Base-by-base conservation (phyloP, 257 asterid genomes). In the Oldenlandia corymbosa region DNA sequence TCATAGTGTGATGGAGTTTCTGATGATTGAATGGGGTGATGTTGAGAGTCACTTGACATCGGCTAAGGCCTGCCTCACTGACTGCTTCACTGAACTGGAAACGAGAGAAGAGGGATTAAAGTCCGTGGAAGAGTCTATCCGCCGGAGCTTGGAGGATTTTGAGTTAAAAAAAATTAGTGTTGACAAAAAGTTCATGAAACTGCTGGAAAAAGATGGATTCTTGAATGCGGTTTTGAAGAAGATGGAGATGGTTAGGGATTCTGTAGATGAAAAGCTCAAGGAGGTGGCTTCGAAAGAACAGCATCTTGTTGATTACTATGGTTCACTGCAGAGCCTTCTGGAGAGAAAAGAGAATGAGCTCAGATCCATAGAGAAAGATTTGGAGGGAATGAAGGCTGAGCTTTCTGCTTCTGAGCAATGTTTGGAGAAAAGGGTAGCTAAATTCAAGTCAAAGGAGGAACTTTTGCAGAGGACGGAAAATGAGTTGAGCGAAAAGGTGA, bases 191-290 rank as follows among this genome's bases (percentile, higher is more conserved):
- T n/a, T 60, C 47, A 66, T 60, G 68, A 61, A 61, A 57, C n/a
- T 69, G 48, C 32, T 51, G 41, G 73, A 69, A 34, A 58, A 68
- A 36, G 68, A 68, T 48, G 49, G 28, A 18, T 13, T 68, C 67
- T 57, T 68, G 14, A 52, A 49, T 21, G 54, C 60, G 7, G 26
- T 50, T 14, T 52, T 64, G 53, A 43, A 55, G 31, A 58, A 68
- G 45, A 26, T 68, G 26, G 55, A 68, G 42, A 36, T 52, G 17
- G 73, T 60, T 26, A 21, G 20, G 26, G 32, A 23, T 39, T 26
- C 24, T 27, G 62, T 60, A 53, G 73, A 52, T 47, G 62, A 68
- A 21, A 56, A 56, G 43, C 39, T 68, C 5, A 49, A 31, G 41
- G 49, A 28, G 17, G 24, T 68, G 32, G 54, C 34, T 37, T 37